Conservation (phyloP, 202 grass and related monocot species). For the Schoenoplectus tabernaemontani region DNA sequence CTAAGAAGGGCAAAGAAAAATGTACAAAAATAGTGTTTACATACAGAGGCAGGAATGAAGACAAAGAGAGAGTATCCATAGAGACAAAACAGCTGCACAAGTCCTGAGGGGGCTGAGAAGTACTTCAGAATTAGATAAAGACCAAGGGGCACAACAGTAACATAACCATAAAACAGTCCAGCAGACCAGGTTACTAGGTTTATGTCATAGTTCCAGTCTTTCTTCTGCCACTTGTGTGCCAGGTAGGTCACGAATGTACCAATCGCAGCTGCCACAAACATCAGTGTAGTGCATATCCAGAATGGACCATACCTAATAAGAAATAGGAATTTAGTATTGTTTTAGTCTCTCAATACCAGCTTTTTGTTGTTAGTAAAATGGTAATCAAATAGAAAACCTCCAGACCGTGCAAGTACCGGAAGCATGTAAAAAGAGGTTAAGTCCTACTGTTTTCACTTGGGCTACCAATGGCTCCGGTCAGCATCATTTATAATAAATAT, state of each 20-base stretch:
- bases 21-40: background rate
- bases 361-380: background rate
- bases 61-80: conserved; percentile 97
- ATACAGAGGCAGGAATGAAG: conserved; percentile 94
- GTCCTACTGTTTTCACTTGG: background rate
- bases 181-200: conserved; percentile 98
- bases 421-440: background rate
- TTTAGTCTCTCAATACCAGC: background rate
- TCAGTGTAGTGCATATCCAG: conserved; percentile 97
- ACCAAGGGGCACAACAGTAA: conserved; percentile 87
- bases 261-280: conserved; percentile 91
- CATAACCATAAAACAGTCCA: conserved; percentile 97
- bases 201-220: conserved; percentile 98
- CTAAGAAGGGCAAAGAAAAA: background rate
- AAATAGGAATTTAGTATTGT: background rate
- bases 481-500: background rate
- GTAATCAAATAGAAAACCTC: background rate
- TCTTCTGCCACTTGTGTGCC: conserved; percentile 90
- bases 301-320: conserved; percentile 82
- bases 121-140: conserved; percentile 90
- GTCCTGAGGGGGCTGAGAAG: conserved; percentile 91
- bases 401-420: too few species aligned
- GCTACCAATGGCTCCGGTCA: background rate
- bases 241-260: conserved; percentile 97
- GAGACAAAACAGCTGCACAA: conserved; percentile 87